A percentile compares a stretch with the other conserved stretches of the same genome.
phyloP scores from a whole-genome alignment of 306 rosid species.

The Oxytropis ochrocephala region DNA sequence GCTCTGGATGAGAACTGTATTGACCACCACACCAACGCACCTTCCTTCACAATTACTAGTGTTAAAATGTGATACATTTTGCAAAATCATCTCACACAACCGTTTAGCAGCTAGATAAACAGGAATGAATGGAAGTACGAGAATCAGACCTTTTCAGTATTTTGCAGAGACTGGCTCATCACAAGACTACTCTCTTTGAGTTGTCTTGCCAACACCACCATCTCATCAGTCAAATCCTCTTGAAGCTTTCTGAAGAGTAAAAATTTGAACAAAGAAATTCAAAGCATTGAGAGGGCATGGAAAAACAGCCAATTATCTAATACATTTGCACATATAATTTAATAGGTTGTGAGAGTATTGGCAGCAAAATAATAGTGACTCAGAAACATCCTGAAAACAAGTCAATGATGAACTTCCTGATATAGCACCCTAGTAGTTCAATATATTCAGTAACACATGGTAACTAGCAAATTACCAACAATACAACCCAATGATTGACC shows the following conservation, averaged over 20 bases:
- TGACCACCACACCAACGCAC: not conserved
- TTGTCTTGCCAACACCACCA: slow-evolving; percentile 87
- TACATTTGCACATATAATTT: not conserved
- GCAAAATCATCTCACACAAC: not conserved
- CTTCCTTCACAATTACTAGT: not conserved
- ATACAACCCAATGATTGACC: not conserved
- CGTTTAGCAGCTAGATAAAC: not conserved
- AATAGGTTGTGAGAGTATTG: not conserved
- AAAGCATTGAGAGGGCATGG: slow-evolving; percentile 1
- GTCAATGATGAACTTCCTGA: not conserved
- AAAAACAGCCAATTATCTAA: not conserved
- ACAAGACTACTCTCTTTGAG: slow-evolving; percentile 87
- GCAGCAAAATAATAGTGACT: not conserved
- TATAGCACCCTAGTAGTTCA: not conserved
- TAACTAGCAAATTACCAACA: not conserved
- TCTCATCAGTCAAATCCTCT: slow-evolving; percentile 92
- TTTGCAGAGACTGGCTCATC: slow-evolving; percentile 73
- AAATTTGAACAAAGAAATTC: not conserved
- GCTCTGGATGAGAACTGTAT: too few relatives aligned
- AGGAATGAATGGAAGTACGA: not conserved
- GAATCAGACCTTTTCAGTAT: slow-evolving; percentile 65
- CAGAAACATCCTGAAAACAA: not conserved
- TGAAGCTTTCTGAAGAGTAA: slow-evolving; percentile 59
- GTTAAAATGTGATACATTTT: not conserved
- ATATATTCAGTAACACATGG: not conserved